Conservation (phyloP, 2,329 filamentous ascomycete species). For the Hypoxylon sp. region DNA sequence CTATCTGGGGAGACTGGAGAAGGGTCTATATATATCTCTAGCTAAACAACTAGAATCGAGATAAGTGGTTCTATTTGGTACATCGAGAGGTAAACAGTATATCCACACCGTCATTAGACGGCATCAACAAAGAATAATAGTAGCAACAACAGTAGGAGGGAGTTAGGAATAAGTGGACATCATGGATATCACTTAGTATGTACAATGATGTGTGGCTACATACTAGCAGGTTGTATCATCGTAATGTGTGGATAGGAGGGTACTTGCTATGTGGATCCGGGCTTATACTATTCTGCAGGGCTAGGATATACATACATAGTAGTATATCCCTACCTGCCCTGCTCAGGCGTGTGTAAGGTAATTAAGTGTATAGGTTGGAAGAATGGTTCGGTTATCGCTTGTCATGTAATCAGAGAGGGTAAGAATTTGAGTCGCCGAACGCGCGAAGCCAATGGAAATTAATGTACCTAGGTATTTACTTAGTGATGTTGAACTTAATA, state of each 20-base stretch:
- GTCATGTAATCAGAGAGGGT: slow-evolving; percentile 18
- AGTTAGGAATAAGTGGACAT: slow-evolving; percentile 39
- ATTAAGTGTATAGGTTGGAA: slow-evolving; percentile 22
- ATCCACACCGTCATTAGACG: slow-evolving; percentile 34
- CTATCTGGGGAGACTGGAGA: slow-evolving; percentile 17
- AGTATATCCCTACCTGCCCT: slow-evolving; percentile 35
- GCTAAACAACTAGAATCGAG: slow-evolving; percentile 14
- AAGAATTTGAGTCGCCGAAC: slow-evolving; percentile 39
- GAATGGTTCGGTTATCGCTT: slow-evolving; percentile 35
- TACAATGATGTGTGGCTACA: slow-evolving; percentile 45
- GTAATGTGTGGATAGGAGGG: slow-evolving; percentile 30
- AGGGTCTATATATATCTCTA: slow-evolving; percentile 40
- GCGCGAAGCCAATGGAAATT: slow-evolving; percentile 41
- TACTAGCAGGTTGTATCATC: slow-evolving; percentile 28
- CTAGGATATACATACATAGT: slow-evolving; percentile 31
- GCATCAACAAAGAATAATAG: slow-evolving; percentile 19
- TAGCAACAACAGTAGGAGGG: slow-evolving; percentile 17
- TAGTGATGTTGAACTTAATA: slow-evolving; percentile 15
- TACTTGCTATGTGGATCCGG: slow-evolving; percentile 39
- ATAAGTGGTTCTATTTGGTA: slow-evolving; percentile 38
- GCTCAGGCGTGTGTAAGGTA: slow-evolving; percentile 24
- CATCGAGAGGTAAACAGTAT: slow-evolving; percentile 33
- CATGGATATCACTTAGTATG: slow-evolving; percentile 32
- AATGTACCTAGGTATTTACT: slow-evolving; percentile 20
- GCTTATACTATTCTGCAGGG: slow-evolving; percentile 35